Evolutionary conservation across 805 yeast genomes (phyloP).

Genomic region (Cyberlindnera bimundalis): DNA sequence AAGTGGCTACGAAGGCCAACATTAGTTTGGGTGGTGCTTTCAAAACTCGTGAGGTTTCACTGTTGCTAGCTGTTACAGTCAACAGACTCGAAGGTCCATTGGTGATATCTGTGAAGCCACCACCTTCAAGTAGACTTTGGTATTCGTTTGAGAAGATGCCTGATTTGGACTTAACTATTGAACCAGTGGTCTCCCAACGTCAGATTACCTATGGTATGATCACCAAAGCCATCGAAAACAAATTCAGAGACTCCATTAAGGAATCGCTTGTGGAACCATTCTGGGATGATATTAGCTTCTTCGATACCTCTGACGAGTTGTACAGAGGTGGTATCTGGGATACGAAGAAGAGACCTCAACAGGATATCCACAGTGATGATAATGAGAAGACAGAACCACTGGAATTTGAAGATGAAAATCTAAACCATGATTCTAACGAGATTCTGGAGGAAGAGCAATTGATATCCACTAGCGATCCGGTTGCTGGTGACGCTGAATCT

Average conservation of each 20-base stretch:
- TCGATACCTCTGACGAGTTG: slow-evolving; percentile 57
- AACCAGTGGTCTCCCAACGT: slow-evolving; percentile 87
- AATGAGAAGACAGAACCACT: slow-evolving; percentile 2
- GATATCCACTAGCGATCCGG: neutral
- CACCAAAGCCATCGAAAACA: slow-evolving; percentile 74
- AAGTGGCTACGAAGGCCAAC: slow-evolving; percentile 76
- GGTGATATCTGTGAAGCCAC: slow-evolving; percentile 70
- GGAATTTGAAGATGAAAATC: slow-evolving; percentile 3
- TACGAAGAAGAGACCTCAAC: slow-evolving; percentile 28
- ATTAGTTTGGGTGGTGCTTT: slow-evolving; percentile 74
- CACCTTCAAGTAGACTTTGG: slow-evolving; percentile 91
- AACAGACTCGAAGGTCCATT: slow-evolving; percentile 72
- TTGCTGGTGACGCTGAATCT: slow-evolving; percentile 5
- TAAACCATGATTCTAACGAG: neutral
- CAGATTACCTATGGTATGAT: slow-evolving; percentile 74
- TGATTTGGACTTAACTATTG: slow-evolving; percentile 65
- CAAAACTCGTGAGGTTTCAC: slow-evolving; percentile 67
- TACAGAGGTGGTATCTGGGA: slow-evolving; percentile 97
- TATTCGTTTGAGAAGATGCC: slow-evolving; percentile 84
- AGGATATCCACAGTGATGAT: slow-evolving; percentile 8
- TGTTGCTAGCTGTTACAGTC: slow-evolving; percentile 67
- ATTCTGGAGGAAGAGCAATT: neutral
- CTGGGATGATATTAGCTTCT: slow-evolving; percentile 84
- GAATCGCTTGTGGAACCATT: slow-evolving; percentile 81
- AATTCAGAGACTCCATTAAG: slow-evolving; percentile 71